These are phyloP conservation scores for Chaetoceros muelleri DNA, from an alignment of 108 stramenopile species.

Conservation along the genomic window DNA sequence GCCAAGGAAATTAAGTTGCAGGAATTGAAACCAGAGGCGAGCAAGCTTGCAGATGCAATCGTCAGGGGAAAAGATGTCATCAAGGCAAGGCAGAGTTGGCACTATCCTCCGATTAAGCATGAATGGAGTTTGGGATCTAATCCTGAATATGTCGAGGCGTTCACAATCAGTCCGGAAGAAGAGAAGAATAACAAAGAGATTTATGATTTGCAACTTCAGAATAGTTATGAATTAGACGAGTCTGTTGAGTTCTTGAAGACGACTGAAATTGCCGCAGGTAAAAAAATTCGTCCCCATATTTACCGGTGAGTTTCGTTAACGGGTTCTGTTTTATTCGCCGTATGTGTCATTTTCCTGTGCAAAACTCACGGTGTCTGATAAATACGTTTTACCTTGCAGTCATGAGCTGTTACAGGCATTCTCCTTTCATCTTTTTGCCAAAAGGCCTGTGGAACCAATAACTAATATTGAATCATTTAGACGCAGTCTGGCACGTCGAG, in stretches of 20 bases:
- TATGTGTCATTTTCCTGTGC: not conserved
- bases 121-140: constrained; percentile 57
- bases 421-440: constrained; percentile 93
- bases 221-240: constrained; percentile 63
- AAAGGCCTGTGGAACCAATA: constrained; percentile 90
- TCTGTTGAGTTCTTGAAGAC: constrained; percentile 62
- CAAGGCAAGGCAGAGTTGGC: constrained; percentile 83
- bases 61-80: constrained; percentile 40
- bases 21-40: constrained; percentile 65
- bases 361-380: not conserved
- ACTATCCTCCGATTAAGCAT: constrained; percentile 83
- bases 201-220: constrained; percentile 78
- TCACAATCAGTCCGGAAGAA: constrained; percentile 8
- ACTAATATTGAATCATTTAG: constrained; percentile 75
- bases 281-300: constrained; percentile 77
- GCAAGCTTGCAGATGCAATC: constrained; percentile 65
- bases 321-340: not conserved
- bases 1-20: constrained; percentile 50
- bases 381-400: constrained; percentile 14
- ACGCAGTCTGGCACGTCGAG: constrained; percentile 74
- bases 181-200: constrained; percentile 1
- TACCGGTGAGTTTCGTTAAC: constrained; percentile 31
- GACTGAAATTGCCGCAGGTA: constrained; percentile 45
- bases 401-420: constrained; percentile 89
- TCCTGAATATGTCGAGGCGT: constrained; percentile 5